Evolutionary conservation across 306 rosid genomes (phyloP), one percentile per base, ranked within the genome.

Genomic region (Cajanus cajan): DNA sequence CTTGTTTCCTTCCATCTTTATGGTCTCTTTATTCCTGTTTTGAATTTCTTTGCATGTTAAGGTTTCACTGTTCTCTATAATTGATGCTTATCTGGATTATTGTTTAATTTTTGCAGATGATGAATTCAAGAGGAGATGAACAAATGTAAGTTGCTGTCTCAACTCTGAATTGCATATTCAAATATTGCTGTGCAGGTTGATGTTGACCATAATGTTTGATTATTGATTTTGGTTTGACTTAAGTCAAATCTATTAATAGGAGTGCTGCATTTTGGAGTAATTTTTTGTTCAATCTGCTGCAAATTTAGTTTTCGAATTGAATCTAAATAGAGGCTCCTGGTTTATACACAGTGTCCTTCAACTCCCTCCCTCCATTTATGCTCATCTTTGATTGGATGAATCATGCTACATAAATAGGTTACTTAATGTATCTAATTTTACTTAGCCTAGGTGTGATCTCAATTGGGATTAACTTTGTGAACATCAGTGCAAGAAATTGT

Each of bases 111-210:
- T 79, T 77, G 74, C 90, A 94, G 98, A 89, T 54, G 74, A 81
- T 80, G 54, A 82, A 83, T 58, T 78, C 89, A 58, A 73, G 89
- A 78, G 94, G 82, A 24, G 68, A 31, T 80, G 96, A 84, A 84
- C 79, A 71, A 13, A 78, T 85, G 98, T 94, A 87, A 87, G 93
- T 52, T 84, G 28, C 71, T 68, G 8, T 80, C 79, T 74, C 71
- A 71, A 64, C 55, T 69, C 54, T 73, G 44, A 59, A 62, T 39
- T 82, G 16, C 48, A 51, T 34, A 52, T 69, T 62, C 33, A 40
- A 22, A 14, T 65, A 28, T 84, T 52, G 45, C 12, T 71, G 28
- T 71, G 34, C 25, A 63, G 31, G 43, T 71, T 72, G 70, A 31
- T 77, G 57, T 58, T 68, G 25, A 12, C 10, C 55, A 44, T 19